Evolutionary conservation across 2,329 filamentous ascomycete species (phyloP), one percentile per base, ranked within the genome.

Genomic region (Reticulascus tulasneorum): DNA sequence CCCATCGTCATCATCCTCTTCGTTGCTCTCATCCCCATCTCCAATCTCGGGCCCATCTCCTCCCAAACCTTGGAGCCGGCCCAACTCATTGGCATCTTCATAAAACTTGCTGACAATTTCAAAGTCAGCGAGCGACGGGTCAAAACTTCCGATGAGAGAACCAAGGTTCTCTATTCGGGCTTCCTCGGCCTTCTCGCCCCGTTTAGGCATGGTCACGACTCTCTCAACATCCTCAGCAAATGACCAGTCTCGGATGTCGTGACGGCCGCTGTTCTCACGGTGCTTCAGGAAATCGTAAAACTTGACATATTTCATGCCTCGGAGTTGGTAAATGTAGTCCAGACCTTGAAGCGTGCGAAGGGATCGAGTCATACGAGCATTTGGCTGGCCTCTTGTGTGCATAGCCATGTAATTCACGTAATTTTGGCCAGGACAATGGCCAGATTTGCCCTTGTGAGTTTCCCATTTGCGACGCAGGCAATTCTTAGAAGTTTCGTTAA

Each of bases 291-390:
- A 53, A 37, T 73, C 67, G 37, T 62, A 66, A 34, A 73, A 64
- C 0, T 57, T 51, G 1, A 71, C 38, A n/a, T 49, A 51, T 1
- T 50, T 38, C 28, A 75, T 43, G 0, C 69, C 71, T 1, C 71
- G 63, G 5, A 75, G 60, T 17, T 58, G 51, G 10, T 58, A 49
- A 4, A 75, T 25, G 18, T 62, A 67, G 25, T 73, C 68, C 1
- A 67, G 42, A 0, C 71, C 71, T 18, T 71, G 69, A 0, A 71
- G 15, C 0, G 49, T 62, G 1, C 66, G 52, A 8, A 75, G 47
- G 1, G 53, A 48, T 3, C 71, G 55, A 2, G 38, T 46, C 6
- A 38, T 43, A 0, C 69, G 55, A 9, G 40, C 58, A 31, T 73
- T 69, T 0, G 67, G 63, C 24, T 74, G 70, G 0, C 31, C 17